These are phyloP conservation scores for Aspergillus nomiae DNA, from an alignment of 2,329 filamentous ascomycete genomes.

Conservation along the genomic window DNA sequence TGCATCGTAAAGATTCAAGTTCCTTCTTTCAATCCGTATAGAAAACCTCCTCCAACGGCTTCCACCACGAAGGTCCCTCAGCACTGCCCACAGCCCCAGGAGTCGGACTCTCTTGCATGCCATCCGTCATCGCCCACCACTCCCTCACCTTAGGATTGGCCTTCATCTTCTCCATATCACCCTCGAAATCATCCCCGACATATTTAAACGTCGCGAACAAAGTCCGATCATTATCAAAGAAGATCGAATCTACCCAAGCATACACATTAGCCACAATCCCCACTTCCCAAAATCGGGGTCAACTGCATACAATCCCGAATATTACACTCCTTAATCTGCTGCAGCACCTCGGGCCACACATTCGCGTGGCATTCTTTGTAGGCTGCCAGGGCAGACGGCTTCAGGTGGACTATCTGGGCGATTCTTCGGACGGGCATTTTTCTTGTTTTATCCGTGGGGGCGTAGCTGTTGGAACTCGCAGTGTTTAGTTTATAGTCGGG, in stretches of 20 bases:
- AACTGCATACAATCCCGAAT: constrained; percentile 67
- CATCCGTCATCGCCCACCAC: constrained; percentile 82
- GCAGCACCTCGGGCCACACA: constrained; percentile 76
- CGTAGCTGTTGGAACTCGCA: too few species aligned
- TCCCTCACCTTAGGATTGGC: constrained; percentile 71
- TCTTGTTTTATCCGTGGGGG: not conserved
- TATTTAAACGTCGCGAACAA: constrained; percentile 80
- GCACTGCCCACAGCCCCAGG: constrained; percentile 34
- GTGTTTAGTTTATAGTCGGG: too few species aligned
- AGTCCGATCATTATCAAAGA: constrained; percentile 69
- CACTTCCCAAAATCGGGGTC: not conserved
- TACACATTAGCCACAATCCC: not conserved
- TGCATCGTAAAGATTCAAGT: not conserved
- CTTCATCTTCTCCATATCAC: constrained; percentile 75
- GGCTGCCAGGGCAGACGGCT: constrained; percentile 63
- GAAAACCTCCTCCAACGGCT: constrained; percentile 38
- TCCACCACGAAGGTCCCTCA: constrained; percentile 41
- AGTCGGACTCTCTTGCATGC: constrained; percentile 59
- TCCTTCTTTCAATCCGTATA: constrained; percentile 26
- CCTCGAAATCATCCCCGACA: constrained; percentile 69
- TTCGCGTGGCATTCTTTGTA: constrained; percentile 74
- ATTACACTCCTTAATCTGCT: constrained; percentile 74
- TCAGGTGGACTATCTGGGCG: constrained; percentile 73
- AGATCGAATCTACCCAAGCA: constrained; percentile 60
- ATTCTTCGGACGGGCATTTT: constrained; percentile 48